phyloP scores from a whole-genome alignment of 1,284 basidiomycete genomes.

The Amylostereum areolatum region DNA sequence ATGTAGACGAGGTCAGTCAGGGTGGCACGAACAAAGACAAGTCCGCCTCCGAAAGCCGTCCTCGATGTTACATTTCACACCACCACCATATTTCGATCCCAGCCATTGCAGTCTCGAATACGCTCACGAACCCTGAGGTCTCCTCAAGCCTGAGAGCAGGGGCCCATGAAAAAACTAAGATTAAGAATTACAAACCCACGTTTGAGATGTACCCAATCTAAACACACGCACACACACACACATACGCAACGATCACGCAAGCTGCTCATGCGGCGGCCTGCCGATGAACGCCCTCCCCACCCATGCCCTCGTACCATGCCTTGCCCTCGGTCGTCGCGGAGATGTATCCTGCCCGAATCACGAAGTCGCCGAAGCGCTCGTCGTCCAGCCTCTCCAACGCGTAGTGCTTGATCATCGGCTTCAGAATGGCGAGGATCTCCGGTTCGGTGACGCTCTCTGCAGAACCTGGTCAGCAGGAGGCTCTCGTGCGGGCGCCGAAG shows the following conservation, averaged over 20 bases:
- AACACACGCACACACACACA: too few relatives aligned
- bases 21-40: too few relatives aligned
- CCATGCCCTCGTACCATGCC: conserved; percentile 78
- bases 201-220: too few relatives aligned
- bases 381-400: conserved; percentile 86
- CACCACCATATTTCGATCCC: too few relatives aligned
- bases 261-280: conserved; percentile 17
- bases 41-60: too few relatives aligned
- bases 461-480: conserved; percentile 9
- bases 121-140: too few relatives aligned
- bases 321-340: conserved; percentile 72
- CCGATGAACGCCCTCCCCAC: conserved; percentile 57
- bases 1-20: too few relatives aligned
- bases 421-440: conserved; percentile 88
- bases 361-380: conserved; percentile 95
- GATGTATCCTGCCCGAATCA: conserved; percentile 84
- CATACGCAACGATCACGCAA: conserved; percentile 8
- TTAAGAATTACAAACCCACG: too few relatives aligned
- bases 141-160: too few relatives aligned
- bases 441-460: conserved; percentile 88
- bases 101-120: too few relatives aligned
- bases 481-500: background rate
- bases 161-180: too few relatives aligned
- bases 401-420: conserved; percentile 91
- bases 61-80: too few relatives aligned